phyloP scores from a whole-genome alignment of 371 early-diverging fungal species.

The Mortierella polycephala region DNA sequence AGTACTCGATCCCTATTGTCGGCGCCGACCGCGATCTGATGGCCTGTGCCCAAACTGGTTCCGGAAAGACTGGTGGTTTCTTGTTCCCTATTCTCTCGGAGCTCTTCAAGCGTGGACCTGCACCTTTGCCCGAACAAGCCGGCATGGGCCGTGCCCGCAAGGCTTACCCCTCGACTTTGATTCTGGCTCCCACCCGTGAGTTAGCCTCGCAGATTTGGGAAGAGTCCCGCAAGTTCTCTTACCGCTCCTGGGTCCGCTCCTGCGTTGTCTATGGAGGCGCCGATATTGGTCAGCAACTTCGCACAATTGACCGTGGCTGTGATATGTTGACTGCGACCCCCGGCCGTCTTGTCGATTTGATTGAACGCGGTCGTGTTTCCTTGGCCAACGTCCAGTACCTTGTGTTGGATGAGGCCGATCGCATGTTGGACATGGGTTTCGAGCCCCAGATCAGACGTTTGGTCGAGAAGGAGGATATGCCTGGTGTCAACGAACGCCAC shows the following conservation, averaged over 20 bases:
- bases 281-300: conserved; percentile 90
- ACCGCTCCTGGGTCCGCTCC: conserved; percentile 66
- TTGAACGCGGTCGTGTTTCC: conserved; percentile 62
- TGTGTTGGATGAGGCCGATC: conserved; percentile 98
- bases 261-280: conserved; percentile 92
- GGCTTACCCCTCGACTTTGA: conserved; percentile 60
- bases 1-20: conserved; percentile 92
- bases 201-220: conserved; percentile 90
- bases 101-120: conserved; percentile 36
- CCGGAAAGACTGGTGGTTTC: conserved; percentile 95
- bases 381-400: conserved; percentile 70
- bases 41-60: conserved; percentile 95
- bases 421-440: conserved; percentile 95
- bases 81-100: conserved; percentile 84
- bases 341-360: conserved; percentile 95
- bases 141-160: too few relatives aligned
- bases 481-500: conserved; percentile 48
- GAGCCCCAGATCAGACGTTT: conserved; percentile 72
- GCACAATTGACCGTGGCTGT: conserved; percentile 74
- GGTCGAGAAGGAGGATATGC: conserved; percentile 61
- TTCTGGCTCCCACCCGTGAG: conserved; percentile 94
- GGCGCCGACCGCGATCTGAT: conserved; percentile 80
- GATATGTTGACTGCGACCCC: conserved; percentile 98
- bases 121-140: conserved; percentile 30
- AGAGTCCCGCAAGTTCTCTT: conserved; percentile 72